These are phyloP conservation scores for Penicillium salamii DNA, from an alignment of 495 filamentous ascomycete genomes.

Conservation along the genomic window DNA sequence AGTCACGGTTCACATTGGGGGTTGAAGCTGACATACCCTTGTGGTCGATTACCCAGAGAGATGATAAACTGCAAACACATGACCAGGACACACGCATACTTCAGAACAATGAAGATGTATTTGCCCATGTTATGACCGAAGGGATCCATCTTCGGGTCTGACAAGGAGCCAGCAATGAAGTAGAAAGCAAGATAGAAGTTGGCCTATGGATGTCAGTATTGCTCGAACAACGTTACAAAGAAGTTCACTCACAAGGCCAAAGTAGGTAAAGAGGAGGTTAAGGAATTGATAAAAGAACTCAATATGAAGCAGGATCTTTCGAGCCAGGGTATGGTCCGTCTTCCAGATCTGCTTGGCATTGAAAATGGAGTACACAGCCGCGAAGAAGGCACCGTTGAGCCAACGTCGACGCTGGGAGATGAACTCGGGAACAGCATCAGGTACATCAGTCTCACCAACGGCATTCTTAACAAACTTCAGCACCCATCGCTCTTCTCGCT, in stretches of 20 bases:
- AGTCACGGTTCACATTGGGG: neutral
- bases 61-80: slow-evolving; percentile 96
- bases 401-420: slow-evolving; percentile 93
- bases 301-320: slow-evolving; percentile 90
- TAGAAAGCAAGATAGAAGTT: slow-evolving; percentile 99
- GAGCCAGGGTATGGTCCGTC: slow-evolving; percentile 85
- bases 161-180: slow-evolving; percentile 94
- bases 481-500: slow-evolving; percentile 92
- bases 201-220: slow-evolving; percentile 46
- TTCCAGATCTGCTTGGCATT: slow-evolving; percentile 92
- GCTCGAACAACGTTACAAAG: neutral
- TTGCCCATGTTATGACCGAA: slow-evolving; percentile 82
- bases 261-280: slow-evolving; percentile 90
- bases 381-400: slow-evolving; percentile 99
- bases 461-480: slow-evolving; percentile 96
- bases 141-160: slow-evolving; percentile 77
- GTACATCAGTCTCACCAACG: slow-evolving; percentile 95
- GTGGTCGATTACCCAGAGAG: slow-evolving; percentile 96
- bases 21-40: slow-evolving; percentile 56
- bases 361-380: slow-evolving; percentile 93
- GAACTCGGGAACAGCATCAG: slow-evolving; percentile 74
- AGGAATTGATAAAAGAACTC: slow-evolving; percentile 96
- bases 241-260: slow-evolving; percentile 65
- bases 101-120: slow-evolving; percentile 81
- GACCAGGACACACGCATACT: slow-evolving; percentile 79